Evolutionary conservation across 768 basidiomycete species (phyloP).

Genomic region (Xerocomellus amylosporus): DNA sequence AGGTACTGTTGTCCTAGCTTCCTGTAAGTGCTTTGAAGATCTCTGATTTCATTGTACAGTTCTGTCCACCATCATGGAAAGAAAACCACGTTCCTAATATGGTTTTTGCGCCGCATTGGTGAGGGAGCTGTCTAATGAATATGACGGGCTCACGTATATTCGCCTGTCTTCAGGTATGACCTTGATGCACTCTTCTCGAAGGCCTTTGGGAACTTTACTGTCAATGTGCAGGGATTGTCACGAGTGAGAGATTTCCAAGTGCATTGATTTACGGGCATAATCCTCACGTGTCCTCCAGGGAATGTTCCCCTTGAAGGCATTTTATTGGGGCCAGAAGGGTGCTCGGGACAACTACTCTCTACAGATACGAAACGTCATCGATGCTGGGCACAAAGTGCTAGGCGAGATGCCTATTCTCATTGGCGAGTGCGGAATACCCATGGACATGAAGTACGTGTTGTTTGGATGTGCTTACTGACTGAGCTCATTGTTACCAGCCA

Average conservation of each 20-base stretch:
- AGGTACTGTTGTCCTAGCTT: constrained; percentile 46
- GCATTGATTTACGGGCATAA: not conserved
- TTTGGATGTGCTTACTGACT: not conserved
- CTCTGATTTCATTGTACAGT: constrained; percentile 42
- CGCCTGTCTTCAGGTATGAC: constrained; percentile 67
- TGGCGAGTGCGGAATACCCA: constrained; percentile 93
- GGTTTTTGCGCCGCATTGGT: constrained; percentile 77
- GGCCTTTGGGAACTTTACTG: constrained; percentile 77
- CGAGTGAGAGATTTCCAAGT: constrained; percentile 47
- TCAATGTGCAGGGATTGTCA: constrained; percentile 91
- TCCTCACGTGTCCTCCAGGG: constrained; percentile 50
- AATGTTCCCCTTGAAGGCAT: constrained; percentile 73
- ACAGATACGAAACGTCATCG: constrained; percentile 78
- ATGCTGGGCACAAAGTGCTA: constrained; percentile 62
- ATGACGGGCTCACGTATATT: not conserved
- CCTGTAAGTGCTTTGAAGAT: not conserved
- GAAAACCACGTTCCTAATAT: constrained; percentile 60
- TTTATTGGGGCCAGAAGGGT: constrained; percentile 86
- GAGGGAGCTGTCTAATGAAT: constrained; percentile 18
- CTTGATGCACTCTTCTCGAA: constrained; percentile 85
- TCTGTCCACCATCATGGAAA: constrained; percentile 73
- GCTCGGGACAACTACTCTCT: constrained; percentile 77
- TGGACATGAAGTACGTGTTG: constrained; percentile 88
- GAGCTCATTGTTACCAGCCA: constrained; percentile 41
- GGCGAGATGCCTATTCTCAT: constrained; percentile 84